Percentiles rank a stretch among this genome's conserved stretches.
These are phyloP conservation scores for Pseudopithomyces chartarum DNA, from an alignment of 2,329 filamentous ascomycete genomes.

Conservation along the genomic window DNA sequence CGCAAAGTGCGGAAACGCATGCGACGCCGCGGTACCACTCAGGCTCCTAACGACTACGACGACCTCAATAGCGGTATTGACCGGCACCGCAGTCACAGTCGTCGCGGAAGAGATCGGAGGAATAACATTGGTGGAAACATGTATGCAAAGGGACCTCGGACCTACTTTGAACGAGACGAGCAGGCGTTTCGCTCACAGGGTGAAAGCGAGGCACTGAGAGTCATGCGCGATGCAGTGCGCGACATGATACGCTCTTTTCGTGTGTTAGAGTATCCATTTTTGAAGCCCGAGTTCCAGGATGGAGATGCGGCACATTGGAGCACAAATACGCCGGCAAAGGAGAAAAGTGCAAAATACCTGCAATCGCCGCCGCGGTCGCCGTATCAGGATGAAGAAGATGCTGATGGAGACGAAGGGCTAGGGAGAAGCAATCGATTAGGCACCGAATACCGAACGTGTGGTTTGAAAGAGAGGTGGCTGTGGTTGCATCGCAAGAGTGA, in stretches of 20 bases:
- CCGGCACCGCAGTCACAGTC: conserved; percentile 11
- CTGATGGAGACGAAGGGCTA: conserved; percentile 23
- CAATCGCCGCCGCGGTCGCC: background rate
- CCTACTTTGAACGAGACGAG: conserved; percentile 26
- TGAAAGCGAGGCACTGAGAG: conserved; percentile 42
- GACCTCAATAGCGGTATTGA: no score
- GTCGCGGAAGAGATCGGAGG: conserved; percentile 13
- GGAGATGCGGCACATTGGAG: conserved; percentile 20
- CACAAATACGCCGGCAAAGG: conserved; percentile 5
- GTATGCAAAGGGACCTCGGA: conserved; percentile 5
- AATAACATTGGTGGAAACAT: conserved; percentile 4
- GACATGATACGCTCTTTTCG: conserved; percentile 45
- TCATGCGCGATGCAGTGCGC: conserved; percentile 42
- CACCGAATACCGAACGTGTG: conserved; percentile 41
- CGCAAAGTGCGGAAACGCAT: conserved; percentile 27
- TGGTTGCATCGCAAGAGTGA: conserved; percentile 47
- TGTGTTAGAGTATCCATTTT: conserved; percentile 45
- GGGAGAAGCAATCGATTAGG: conserved; percentile 30
- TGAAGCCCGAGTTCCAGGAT: conserved; percentile 37
- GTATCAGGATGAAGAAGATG: conserved; percentile 34
- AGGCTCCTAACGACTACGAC: conserved; percentile 10
- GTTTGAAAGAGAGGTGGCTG: conserved; percentile 38
- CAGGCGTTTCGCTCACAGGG: conserved; percentile 25
- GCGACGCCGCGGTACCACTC: conserved; percentile 18
- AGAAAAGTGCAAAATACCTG: conserved; percentile 8